A percentile compares a stretch with the other conserved stretches of the same genome.
Conservation (phyloP, 163 green algal genomes). For the Chlamydomonas reinhardtii region DNA sequence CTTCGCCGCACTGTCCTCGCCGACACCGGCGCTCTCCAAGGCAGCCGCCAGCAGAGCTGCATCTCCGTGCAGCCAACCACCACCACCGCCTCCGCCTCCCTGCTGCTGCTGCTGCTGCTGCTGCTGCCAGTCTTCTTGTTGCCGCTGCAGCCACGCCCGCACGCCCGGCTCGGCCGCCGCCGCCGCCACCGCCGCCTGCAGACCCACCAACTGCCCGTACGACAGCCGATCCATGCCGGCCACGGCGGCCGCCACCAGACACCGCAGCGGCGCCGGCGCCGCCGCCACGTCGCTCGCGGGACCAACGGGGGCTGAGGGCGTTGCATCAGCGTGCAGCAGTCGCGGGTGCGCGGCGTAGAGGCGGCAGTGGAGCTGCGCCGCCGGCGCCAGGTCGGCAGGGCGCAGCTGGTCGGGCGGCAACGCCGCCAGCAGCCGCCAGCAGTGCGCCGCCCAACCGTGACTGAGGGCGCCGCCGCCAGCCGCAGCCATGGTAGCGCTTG, state of each 20-base stretch:
- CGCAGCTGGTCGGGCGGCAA: not conserved
- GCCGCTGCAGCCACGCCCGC: not conserved
- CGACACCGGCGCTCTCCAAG: too few species aligned
- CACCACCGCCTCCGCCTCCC: not conserved
- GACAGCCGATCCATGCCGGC: constrained; percentile 3
- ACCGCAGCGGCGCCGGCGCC: not conserved
- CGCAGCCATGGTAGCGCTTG: not conserved
- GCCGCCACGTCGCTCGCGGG: not conserved
- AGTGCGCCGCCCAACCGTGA: not conserved
- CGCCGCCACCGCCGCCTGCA: not conserved
- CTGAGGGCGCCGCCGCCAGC: not conserved
- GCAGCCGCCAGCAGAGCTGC: not conserved
- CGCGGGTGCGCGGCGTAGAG: constrained; percentile 8
- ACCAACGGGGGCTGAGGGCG: not conserved
- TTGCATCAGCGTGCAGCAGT: not conserved
- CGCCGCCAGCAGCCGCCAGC: not conserved
- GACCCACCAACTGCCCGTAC: constrained; percentile 8
- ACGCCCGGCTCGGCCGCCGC: not conserved
- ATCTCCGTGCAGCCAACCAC: not conserved
- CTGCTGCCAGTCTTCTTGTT: not conserved
- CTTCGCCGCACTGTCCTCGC: not conserved
- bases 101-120: not conserved
- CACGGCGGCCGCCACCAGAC: not conserved
- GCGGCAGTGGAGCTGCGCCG: constrained; percentile 14
- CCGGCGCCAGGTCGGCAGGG: constrained; percentile 13